Evolutionary conservation across 2,329 filamentous ascomycete genomes (phyloP).

Genomic region (Fusarium tricinctum): DNA sequence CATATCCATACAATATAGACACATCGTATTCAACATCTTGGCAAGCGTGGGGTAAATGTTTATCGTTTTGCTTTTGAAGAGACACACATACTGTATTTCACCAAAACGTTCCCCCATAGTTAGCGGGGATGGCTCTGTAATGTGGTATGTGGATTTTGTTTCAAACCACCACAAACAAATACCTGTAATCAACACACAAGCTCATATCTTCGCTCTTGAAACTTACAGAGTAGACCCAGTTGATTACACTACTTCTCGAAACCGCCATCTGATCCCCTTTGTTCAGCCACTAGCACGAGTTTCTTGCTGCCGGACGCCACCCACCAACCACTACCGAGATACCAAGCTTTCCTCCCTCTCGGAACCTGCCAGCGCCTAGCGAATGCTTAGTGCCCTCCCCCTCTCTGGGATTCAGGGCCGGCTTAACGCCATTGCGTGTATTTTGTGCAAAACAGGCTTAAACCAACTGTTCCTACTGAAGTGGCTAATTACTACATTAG

Average conservation of each 20-base stretch:
- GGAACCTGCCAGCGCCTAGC: slow-evolving; percentile 30
- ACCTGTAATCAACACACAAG: neutral
- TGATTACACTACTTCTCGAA: slow-evolving; percentile 15
- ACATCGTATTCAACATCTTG: too few relatives aligned
- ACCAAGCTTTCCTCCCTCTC: slow-evolving; percentile 32
- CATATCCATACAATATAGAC: too few relatives aligned
- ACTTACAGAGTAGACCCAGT: slow-evolving; percentile 26
- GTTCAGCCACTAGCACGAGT: slow-evolving; percentile 3
- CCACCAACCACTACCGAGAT: slow-evolving; percentile 31
- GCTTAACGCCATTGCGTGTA: neutral
- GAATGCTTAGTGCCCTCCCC: neutral
- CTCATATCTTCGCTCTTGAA: slow-evolving; percentile 17
- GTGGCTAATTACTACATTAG: neutral
- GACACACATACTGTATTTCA: too few relatives aligned
- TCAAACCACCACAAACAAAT: neutral
- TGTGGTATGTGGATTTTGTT: neutral
- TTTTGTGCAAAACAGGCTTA: too few relatives aligned
- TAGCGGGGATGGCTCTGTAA: neutral
- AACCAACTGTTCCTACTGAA: too few relatives aligned
- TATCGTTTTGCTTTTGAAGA: too few relatives aligned
- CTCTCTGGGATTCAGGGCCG: neutral
- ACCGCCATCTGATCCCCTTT: slow-evolving; percentile 9
- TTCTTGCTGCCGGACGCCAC: slow-evolving; percentile 27
- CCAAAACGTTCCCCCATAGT: too few relatives aligned
- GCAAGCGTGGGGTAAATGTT: too few relatives aligned